A percentile compares a stretch with the other conserved stretches of the same genome.
phyloP scores from a whole-genome alignment of 202 grass and related monocot species.

The Brachypodium distachyon region DNA sequence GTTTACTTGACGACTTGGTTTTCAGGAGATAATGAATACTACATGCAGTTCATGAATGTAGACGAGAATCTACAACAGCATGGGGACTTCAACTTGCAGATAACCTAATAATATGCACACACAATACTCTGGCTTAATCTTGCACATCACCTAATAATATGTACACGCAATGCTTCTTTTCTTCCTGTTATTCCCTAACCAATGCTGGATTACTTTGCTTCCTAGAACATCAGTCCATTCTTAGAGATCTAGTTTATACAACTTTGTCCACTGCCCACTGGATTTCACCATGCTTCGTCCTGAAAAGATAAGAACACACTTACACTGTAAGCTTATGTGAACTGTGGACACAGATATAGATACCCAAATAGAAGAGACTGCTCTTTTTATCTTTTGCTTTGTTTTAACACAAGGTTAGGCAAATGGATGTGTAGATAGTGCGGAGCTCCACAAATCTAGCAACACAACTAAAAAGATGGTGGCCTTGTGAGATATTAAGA shows the following conservation, averaged over 20 bases:
- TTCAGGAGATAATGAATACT: background rate
- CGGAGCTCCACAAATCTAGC: background rate
- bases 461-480: no score
- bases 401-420: background rate
- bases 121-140: background rate
- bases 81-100: conserved; percentile 5
- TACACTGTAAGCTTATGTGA: conserved; percentile 3
- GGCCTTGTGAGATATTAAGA: background rate
- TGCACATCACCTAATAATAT: conserved; percentile 30
- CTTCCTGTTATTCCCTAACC: conserved; percentile 38
- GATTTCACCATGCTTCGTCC: conserved; percentile 16
- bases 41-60: conserved; percentile 17
- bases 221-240: conserved; percentile 14
- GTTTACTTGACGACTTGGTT: conserved; percentile 4
- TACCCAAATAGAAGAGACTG: background rate
- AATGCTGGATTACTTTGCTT: conserved; percentile 28
- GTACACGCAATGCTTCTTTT: background rate
- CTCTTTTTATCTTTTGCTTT: background rate
- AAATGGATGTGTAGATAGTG: background rate
- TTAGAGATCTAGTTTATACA: conserved; percentile 18
- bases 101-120: conserved; percentile 30
- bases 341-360: background rate
- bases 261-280: background rate
- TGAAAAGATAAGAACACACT: conserved; percentile 17
- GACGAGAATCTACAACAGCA: conserved; percentile 23